A percentile compares a stretch with the other conserved stretches of the same genome.
Conservation (phyloP, 1,139 yeast species). For the Scheffersomyces illinoinensis region DNA sequence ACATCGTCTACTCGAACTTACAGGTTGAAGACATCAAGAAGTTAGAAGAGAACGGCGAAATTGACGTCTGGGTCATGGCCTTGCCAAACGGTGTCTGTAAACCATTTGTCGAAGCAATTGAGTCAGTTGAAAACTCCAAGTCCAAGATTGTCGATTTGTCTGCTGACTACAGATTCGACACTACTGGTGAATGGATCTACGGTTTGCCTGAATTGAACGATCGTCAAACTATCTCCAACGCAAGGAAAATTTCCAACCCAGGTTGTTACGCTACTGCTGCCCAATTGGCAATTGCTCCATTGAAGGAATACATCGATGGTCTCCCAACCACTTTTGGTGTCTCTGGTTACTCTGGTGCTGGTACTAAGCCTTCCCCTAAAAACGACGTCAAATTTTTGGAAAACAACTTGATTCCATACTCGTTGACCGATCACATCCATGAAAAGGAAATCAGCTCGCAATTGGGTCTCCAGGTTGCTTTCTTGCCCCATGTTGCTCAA, state of each 20-base stretch:
- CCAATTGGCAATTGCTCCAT: slow-evolving; percentile 88
- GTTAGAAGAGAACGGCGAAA: slow-evolving; percentile 72
- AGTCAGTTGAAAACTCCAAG: slow-evolving; percentile 54
- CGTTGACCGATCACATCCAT: slow-evolving; percentile 94
- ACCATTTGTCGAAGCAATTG: slow-evolving; percentile 95
- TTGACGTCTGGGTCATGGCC: slow-evolving; percentile 99
- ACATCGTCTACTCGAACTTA: slow-evolving; percentile 79
- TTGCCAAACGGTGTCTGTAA: slow-evolving; percentile 97
- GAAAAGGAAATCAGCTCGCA: slow-evolving; percentile 88
- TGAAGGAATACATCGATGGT: slow-evolving; percentile 61
- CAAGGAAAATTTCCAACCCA: slow-evolving; percentile 89
- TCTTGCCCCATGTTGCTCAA: slow-evolving; percentile 96
- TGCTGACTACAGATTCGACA: slow-evolving; percentile 94
- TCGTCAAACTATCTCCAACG: slow-evolving; percentile 65
- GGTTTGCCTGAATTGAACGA: slow-evolving; percentile 85
- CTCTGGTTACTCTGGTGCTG: slow-evolving; percentile 98
- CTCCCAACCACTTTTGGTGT: slow-evolving; percentile 90
- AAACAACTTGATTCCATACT: slow-evolving; percentile 90
- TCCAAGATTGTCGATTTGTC: slow-evolving; percentile 89
- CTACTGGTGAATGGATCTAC: slow-evolving; percentile 84
- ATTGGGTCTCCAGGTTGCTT: slow-evolving; percentile 77
- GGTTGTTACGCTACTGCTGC: slow-evolving; percentile 99
- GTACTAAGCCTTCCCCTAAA: slow-evolving; percentile 97
- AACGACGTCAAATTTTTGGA: slow-evolving; percentile 74
- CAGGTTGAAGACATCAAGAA: slow-evolving; percentile 82